phyloP scores from a whole-genome alignment of 495 filamentous ascomycete species.

The Usnea hakonensis region DNA sequence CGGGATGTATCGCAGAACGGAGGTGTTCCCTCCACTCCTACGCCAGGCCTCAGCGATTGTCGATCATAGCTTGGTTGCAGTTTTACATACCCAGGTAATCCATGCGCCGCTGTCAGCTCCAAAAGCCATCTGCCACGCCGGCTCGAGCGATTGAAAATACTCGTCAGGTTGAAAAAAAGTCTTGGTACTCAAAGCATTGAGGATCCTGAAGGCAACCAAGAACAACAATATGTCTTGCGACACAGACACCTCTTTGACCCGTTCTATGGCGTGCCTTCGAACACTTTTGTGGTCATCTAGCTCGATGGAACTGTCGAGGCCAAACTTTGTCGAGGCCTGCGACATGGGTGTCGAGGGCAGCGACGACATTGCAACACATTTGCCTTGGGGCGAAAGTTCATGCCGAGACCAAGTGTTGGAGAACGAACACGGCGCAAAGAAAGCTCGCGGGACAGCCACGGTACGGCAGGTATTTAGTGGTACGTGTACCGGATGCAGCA shows the following conservation, averaged over 20 bases:
- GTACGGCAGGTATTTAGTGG: not conserved
- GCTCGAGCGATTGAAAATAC: slow-evolving; percentile 93
- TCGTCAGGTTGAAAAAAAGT: slow-evolving; percentile 99
- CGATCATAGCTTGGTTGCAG: not conserved
- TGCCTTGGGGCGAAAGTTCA: slow-evolving; percentile 6
- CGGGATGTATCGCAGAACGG: slow-evolving; percentile 85
- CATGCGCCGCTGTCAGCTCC: slow-evolving; percentile 70
- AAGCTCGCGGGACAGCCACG: not conserved
- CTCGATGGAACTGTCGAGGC: slow-evolving; percentile 20
- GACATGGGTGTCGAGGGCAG: slow-evolving; percentile 22
- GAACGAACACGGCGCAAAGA: not conserved
- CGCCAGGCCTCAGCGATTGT: slow-evolving; percentile 12
- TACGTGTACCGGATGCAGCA: no score
- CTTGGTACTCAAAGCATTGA: slow-evolving; percentile 73
- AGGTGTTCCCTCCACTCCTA: slow-evolving; percentile 93
- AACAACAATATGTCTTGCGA: slow-evolving; percentile 44
- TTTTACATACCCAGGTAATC: slow-evolving; percentile 78
- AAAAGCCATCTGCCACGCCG: slow-evolving; percentile 87
- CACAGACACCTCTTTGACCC: slow-evolving; percentile 16
- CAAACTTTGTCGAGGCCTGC: slow-evolving; percentile 24
- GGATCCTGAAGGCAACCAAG: slow-evolving; percentile 67
- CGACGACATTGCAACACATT: slow-evolving; percentile 12
- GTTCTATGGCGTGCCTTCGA: slow-evolving; percentile 14
- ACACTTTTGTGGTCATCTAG: slow-evolving; percentile 18
- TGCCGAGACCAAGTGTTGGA: not conserved